Evolutionary conservation across 345 rosid genomes (phyloP).

Genomic region (Eutrema heterophyllum): DNA sequence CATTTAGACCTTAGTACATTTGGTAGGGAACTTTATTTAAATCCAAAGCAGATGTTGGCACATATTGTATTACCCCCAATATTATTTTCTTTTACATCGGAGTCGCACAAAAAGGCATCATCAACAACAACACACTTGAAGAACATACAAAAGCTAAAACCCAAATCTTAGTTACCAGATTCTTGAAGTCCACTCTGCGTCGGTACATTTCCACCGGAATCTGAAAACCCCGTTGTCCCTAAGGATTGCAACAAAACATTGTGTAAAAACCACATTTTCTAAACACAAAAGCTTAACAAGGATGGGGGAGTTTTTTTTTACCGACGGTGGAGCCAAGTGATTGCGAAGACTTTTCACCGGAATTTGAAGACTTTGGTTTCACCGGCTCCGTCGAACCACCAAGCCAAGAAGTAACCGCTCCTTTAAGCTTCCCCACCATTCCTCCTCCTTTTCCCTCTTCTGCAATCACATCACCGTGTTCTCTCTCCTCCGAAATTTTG

Average conservation of each 20-base stretch:
- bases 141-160: constrained; percentile 1
- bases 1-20: too few species aligned
- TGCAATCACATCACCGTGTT: not conserved
- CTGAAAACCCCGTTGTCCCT: constrained; percentile 24
- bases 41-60: too few species aligned
- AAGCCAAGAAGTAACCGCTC: constrained; percentile 55
- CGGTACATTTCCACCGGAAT: constrained; percentile 6
- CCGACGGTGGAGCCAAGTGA: constrained; percentile 30
- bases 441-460: constrained; percentile 22
- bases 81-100: not conserved
- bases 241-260: not conserved
- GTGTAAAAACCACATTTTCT: not conserved
- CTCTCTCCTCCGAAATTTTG: not conserved
- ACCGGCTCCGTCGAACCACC: constrained; percentile 16
- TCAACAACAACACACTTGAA: not conserved
- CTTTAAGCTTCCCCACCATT: constrained; percentile 49
- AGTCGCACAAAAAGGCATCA: not conserved
- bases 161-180: constrained; percentile 13
- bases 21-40: too few species aligned
- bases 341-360: constrained; percentile 17
- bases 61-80: too few species aligned
- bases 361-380: not conserved
- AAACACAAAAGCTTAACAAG: not conserved
- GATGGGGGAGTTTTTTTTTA: not conserved
- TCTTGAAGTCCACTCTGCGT: not conserved